Conservation (phyloP, 176 grass and related monocot species). For the Zoysia pacifica region DNA sequence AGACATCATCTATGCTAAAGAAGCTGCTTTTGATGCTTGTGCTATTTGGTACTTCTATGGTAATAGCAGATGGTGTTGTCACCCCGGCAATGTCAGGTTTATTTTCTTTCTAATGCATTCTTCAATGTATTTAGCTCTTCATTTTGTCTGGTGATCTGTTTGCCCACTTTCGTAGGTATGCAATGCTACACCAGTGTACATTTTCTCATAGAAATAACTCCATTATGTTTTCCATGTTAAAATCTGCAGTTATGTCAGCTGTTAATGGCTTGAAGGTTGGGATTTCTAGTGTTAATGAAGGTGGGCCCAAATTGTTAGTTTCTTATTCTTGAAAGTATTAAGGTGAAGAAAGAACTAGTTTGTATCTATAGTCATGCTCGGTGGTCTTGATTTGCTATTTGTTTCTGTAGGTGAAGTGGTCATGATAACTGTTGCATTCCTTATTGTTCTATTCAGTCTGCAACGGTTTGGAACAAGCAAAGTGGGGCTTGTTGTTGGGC, state of each 20-base stretch:
- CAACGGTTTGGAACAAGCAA: constrained; percentile 95
- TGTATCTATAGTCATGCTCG: neutral
- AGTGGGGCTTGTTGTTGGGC: constrained; percentile 83
- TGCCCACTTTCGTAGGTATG: constrained; percentile 19
- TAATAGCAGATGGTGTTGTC: constrained; percentile 88
- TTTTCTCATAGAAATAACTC: constrained; percentile 32
- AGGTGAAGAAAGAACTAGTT: constrained; percentile 15
- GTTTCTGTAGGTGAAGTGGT: constrained; percentile 85
- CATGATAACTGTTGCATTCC: constrained; percentile 85
- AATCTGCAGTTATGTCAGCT: constrained; percentile 93
- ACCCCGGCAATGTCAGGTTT: constrained; percentile 97
- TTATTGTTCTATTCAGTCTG: constrained; percentile 86
- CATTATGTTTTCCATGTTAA: constrained; percentile 40
- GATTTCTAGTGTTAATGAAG: constrained; percentile 88
- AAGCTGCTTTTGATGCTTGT: constrained; percentile 94
- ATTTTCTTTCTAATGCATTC: constrained; percentile 32
- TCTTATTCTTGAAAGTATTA: constrained; percentile 9
- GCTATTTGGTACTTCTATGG: constrained; percentile 94
- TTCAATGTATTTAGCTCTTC: constrained; percentile 32
- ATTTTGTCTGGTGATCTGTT: constrained; percentile 25
- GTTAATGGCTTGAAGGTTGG: constrained; percentile 96
- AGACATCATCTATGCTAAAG: constrained; percentile 83
- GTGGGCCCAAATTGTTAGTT: constrained; percentile 42
- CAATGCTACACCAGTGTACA: constrained; percentile 8
- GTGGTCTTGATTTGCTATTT: constrained; percentile 25